Evolutionary conservation across 805 yeast genomes (phyloP).

Genomic region (Kuraishia hungarica): DNA sequence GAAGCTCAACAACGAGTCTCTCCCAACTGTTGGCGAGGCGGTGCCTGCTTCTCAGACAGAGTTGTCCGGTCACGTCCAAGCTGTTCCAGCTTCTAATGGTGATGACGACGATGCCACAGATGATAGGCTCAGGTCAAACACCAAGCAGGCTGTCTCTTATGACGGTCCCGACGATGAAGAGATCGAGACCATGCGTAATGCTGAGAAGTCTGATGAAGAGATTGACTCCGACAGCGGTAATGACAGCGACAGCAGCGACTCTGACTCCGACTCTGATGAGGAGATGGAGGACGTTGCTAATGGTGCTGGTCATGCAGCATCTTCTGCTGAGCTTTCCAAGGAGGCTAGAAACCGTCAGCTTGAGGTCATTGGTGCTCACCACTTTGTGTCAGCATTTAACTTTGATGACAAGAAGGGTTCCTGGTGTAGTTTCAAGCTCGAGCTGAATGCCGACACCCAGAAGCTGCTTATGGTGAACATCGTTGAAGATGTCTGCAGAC

Average conservation of each 20-base stretch:
- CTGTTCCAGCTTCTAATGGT: conserved; percentile 16
- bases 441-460: conserved; percentile 77
- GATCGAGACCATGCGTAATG: conserved; percentile 78
- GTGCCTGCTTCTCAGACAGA: conserved; percentile 48
- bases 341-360: conserved; percentile 78
- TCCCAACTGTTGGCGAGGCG: conserved; percentile 65
- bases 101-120: conserved; percentile 54
- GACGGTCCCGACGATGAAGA: conserved; percentile 97
- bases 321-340: conserved; percentile 32
- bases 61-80: conserved; percentile 21
- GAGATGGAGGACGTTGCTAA: conserved; percentile 22
- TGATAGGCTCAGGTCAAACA: conserved; percentile 49
- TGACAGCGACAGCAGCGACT: conserved; percentile 27
- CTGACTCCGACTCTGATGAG: conserved; percentile 32
- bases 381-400: conserved; percentile 68
- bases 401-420: conserved; percentile 84
- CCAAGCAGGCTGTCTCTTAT: conserved; percentile 83
- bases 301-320: conserved; percentile 10
- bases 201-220: conserved; percentile 71
- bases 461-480: conserved; percentile 96
- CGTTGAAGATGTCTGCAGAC: conserved; percentile 84
- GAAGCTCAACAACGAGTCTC: conserved; percentile 37
- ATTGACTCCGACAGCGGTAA: conserved; percentile 29
- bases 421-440: conserved; percentile 90
- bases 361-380: conserved; percentile 67